A percentile compares a stretch with the other conserved stretches of the same genome.
Evolutionary conservation across 805 yeast genomes (phyloP).

Genomic region (Candida gorgasii): DNA sequence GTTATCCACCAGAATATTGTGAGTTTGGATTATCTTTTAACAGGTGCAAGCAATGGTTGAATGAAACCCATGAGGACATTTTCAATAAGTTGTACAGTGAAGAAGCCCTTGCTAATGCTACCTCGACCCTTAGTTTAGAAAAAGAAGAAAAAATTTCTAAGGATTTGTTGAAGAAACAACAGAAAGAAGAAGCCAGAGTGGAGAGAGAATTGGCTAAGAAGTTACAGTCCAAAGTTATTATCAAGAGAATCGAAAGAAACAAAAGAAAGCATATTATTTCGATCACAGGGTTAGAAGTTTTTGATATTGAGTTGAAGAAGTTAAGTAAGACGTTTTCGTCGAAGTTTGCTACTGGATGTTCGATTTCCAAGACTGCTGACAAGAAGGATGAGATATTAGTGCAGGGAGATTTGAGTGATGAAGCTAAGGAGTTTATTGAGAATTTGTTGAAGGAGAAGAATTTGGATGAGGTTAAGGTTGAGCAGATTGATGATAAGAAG

Average conservation of each 20-base stretch:
- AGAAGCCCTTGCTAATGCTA: conserved; percentile 55
- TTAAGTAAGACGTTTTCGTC: conserved; percentile 90
- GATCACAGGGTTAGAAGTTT: conserved; percentile 83
- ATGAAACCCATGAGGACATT: conserved; percentile 55
- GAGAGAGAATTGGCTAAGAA: conserved; percentile 81
- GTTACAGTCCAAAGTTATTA: conserved; percentile 74
- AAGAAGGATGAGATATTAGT: conserved; percentile 89
- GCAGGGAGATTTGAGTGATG: conserved; percentile 95
- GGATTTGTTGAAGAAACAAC: conserved; percentile 81
- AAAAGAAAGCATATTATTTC: conserved; percentile 86
- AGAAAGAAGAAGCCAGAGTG: conserved; percentile 80
- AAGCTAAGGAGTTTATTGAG: conserved; percentile 74
- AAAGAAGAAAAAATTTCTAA: conserved; percentile 81
- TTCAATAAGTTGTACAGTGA: conserved; percentile 62
- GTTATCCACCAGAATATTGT: conserved; percentile 88
- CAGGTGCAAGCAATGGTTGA: conserved; percentile 83
- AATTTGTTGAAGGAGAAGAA: conserved; percentile 79
- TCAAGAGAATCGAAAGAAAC: conserved; percentile 87
- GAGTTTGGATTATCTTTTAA: conserved; percentile 83
- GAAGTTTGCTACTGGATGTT: conserved; percentile 94
- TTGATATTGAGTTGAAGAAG: conserved; percentile 86
- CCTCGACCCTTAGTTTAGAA: conserved; percentile 65
- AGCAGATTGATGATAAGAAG: conserved; percentile 79
- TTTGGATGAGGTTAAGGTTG: conserved; percentile 82
- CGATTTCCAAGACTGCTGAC: conserved; percentile 85